phyloP scores from a whole-genome alignment of 805 yeast species.

The Yarrowia phangngaensis region DNA sequence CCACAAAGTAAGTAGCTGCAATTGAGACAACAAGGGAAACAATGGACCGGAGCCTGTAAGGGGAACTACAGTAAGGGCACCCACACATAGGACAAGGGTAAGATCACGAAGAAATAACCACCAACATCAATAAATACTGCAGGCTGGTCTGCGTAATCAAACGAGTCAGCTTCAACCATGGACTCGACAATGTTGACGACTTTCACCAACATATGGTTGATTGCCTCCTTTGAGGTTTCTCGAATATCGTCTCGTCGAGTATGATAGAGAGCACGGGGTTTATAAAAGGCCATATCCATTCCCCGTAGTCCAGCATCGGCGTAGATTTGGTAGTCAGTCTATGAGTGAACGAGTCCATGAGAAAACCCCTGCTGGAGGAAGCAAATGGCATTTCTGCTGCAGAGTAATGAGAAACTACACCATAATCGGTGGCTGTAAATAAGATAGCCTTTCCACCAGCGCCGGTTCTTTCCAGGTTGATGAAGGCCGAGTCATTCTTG shows the following conservation, averaged over 20 bases:
- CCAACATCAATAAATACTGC: constrained; percentile 66
- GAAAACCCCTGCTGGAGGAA: constrained; percentile 80
- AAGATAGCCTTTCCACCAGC: constrained; percentile 81
- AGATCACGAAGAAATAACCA: constrained; percentile 53
- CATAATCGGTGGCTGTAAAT: constrained; percentile 78
- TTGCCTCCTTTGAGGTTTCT: constrained; percentile 59
- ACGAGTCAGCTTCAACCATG: constrained; percentile 44
- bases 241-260: constrained; percentile 67
- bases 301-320: constrained; percentile 67
- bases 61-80: constrained; percentile 55
- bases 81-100: constrained; percentile 51
- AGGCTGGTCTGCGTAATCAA: constrained; percentile 31
- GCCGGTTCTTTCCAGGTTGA: constrained; percentile 90
- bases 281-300: constrained; percentile 82
- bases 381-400: constrained; percentile 62
- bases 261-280: constrained; percentile 80
- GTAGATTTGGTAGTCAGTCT: constrained; percentile 82
- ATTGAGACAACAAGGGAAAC: background rate
- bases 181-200: constrained; percentile 56
- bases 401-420: constrained; percentile 57
- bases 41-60: constrained; percentile 32
- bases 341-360: constrained; percentile 64
- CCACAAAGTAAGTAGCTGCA: constrained; percentile 38
- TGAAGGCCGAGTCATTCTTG: constrained; percentile 50
- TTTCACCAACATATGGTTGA: constrained; percentile 80